These are phyloP conservation scores for Penicillium sp. DNA, from an alignment of 2,329 filamentous ascomycete species.

Conservation along the genomic window DNA sequence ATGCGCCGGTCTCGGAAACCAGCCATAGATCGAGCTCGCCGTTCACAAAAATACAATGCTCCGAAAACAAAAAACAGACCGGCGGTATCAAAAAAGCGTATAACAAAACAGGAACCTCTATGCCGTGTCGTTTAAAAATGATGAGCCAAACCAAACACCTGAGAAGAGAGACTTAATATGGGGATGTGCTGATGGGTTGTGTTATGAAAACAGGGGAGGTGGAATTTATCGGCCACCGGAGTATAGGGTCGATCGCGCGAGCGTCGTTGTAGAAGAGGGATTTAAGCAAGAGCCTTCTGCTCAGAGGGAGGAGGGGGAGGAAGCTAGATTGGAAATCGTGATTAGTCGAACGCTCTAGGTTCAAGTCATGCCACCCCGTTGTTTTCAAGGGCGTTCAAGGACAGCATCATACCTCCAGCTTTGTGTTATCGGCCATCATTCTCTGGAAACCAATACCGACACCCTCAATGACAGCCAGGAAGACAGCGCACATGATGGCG, in stretches of 20 bases:
- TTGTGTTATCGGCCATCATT: conserved; percentile 89
- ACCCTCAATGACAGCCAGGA: conserved; percentile 94
- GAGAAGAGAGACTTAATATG: conserved; percentile 43
- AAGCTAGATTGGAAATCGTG: conserved; percentile 29
- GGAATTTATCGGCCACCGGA: conserved; percentile 25
- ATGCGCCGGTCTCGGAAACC: conserved; percentile 30
- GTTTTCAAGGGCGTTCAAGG: not conserved
- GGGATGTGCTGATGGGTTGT: conserved; percentile 13
- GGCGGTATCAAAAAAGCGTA: conserved; percentile 29
- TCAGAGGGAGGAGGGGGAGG: conserved; percentile 41
- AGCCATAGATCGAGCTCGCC: conserved; percentile 31
- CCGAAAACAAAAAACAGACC: conserved; percentile 26
- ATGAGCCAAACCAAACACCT: conserved; percentile 43
- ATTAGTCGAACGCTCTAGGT: conserved; percentile 14
- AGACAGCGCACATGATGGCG: conserved; percentile 91
- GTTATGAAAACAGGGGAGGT: conserved; percentile 24
- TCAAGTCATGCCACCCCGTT: no score
- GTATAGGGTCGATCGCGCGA: conserved; percentile 15
- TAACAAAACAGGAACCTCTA: conserved; percentile 34
- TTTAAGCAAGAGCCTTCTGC: conserved; percentile 43
- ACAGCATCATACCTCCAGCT: conserved; percentile 67
- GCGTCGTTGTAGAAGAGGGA: conserved; percentile 4
- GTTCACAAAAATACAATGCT: conserved; percentile 34
- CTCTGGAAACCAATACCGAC: conserved; percentile 95
- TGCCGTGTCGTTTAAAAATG: conserved; percentile 40